These are phyloP conservation scores for Geotrichum aggregatum DNA, from an alignment of 1,139 yeast species.

Conservation along the genomic window DNA sequence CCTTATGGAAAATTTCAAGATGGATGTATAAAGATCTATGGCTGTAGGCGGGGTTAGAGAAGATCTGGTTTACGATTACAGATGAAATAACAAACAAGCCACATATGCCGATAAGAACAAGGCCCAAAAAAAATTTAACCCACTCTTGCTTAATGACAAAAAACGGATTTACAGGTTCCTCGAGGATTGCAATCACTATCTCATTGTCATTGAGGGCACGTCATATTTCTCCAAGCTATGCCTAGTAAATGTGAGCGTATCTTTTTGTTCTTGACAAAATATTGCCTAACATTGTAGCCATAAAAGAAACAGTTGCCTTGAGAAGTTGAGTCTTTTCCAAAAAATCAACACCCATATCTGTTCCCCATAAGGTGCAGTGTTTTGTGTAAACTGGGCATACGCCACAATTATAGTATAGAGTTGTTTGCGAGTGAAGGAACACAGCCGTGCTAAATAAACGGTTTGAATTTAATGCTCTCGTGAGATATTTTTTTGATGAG, in stretches of 20 bases:
- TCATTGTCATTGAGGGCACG: slow-evolving; percentile 5
- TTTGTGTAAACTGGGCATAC: slow-evolving; percentile 4
- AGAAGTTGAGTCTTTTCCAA: not conserved
- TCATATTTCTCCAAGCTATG: no score
- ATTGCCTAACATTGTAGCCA: slow-evolving; percentile 6
- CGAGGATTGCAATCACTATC: slow-evolving; percentile 3
- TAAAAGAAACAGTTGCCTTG: slow-evolving; percentile 1
- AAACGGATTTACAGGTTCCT: not conserved
- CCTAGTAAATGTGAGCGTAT: not conserved
- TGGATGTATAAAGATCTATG: not conserved
- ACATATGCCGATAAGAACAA: slow-evolving; percentile 3
- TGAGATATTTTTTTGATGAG: not conserved
- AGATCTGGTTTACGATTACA: not conserved
- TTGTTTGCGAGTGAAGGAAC: slow-evolving; percentile 1
- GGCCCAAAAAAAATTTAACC: slow-evolving; percentile 3
- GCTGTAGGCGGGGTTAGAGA: not conserved
- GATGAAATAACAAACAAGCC: not conserved
- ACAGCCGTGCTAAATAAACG: not conserved
- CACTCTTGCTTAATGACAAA: not conserved
- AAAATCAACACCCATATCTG: not conserved
- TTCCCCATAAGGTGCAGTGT: slow-evolving; percentile 6
- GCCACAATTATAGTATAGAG: slow-evolving; percentile 1
- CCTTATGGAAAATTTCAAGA: slow-evolving; percentile 5
- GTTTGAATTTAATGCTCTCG: no score
- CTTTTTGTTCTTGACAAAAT: not conserved